phyloP scores from a whole-genome alignment of 1,284 basidiomycete genomes.

The Mycena sp. region DNA sequence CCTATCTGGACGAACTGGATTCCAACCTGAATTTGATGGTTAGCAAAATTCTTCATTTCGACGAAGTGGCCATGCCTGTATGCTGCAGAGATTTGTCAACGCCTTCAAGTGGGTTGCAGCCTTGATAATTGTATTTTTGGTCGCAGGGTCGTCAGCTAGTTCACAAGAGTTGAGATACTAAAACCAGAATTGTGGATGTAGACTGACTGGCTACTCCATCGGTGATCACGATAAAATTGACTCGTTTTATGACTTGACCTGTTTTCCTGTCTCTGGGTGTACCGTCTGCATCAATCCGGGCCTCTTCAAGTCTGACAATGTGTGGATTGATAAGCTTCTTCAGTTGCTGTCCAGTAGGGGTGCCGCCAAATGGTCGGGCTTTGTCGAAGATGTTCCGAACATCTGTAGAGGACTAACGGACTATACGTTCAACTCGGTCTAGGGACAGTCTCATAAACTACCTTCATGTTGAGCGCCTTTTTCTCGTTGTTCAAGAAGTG shows the following conservation, averaged over 20 bases:
- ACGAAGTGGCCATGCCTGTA: constrained; percentile 4
- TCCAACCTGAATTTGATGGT: constrained; percentile 30
- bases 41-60: background rate
- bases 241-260: constrained; percentile 55
- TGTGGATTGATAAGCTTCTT: constrained; percentile 26
- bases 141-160: constrained; percentile 25
- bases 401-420: constrained; percentile 29
- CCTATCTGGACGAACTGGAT: constrained; percentile 49
- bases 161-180: background rate
- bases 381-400: constrained; percentile 16
- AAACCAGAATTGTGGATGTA: background rate
- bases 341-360: constrained; percentile 25
- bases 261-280: constrained; percentile 39
- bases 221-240: constrained; percentile 70
- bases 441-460: constrained; percentile 19
- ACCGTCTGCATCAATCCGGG: constrained; percentile 23
- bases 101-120: constrained; percentile 25
- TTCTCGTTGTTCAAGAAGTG: constrained; percentile 54
- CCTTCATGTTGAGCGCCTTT: constrained; percentile 48
- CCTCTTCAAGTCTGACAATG: constrained; percentile 12
- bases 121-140: constrained; percentile 10
- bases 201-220: constrained; percentile 66
- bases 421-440: background rate
- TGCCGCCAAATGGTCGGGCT: constrained; percentile 13
- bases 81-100: constrained; percentile 11